Conservation (phyloP, 306 rosid genomes). For the Cyamopsis tetragonoloba region DNA sequence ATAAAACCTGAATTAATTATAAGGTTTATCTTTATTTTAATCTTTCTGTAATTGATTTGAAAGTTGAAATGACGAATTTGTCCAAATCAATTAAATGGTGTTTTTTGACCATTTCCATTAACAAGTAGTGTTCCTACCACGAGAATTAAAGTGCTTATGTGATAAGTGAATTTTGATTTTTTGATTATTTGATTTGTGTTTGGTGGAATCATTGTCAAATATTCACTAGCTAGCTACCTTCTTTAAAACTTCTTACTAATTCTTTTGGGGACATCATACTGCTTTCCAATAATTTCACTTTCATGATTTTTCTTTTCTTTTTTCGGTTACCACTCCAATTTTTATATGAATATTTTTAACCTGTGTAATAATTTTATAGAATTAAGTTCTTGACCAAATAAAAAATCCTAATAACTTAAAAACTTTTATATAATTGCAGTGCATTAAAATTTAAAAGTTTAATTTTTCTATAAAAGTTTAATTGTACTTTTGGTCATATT, state of each 20-base stretch:
- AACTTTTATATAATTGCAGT: too few relatives aligned
- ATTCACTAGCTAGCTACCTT: slow-evolving; percentile 4
- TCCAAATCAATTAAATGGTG: neutral
- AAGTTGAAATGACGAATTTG: neutral
- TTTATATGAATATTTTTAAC: neutral
- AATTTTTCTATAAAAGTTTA: too few relatives aligned
- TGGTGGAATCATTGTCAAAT: neutral
- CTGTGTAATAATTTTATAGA: too few relatives aligned
- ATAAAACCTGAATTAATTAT: too few relatives aligned
- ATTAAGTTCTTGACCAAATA: too few relatives aligned
- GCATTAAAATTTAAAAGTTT: too few relatives aligned
- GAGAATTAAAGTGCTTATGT: neutral
- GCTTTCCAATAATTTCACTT: neutral
- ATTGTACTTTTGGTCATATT: too few relatives aligned
- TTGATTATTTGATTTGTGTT: neutral
- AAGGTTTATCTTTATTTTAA: too few relatives aligned
- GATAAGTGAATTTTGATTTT: too few relatives aligned
- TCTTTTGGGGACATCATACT: neutral
- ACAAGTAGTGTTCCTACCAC: neutral
- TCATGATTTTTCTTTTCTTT: neutral
- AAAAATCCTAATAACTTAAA: too few relatives aligned
- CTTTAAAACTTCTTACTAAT: neutral
- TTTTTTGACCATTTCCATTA: neutral
- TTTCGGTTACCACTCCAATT: neutral
- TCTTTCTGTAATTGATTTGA: neutral